Evolutionary conservation across 1,284 basidiomycete genomes (phyloP).

Genomic region (Schizopora paradoxa): DNA sequence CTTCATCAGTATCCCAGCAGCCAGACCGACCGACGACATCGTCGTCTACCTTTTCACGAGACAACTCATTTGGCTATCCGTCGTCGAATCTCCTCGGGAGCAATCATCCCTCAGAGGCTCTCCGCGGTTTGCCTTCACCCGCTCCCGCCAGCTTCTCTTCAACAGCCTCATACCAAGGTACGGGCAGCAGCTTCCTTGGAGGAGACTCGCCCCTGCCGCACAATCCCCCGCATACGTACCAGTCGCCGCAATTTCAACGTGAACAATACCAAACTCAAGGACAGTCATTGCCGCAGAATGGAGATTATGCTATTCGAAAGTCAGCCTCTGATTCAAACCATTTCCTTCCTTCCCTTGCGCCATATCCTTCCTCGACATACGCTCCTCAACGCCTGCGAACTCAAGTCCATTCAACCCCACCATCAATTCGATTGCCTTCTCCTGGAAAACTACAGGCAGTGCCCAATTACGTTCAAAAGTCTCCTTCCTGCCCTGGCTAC

Average conservation of each 20-base stretch:
- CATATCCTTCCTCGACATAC: slow-evolving; percentile 12
- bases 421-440: slow-evolving; percentile 6
- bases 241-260: slow-evolving; percentile 1
- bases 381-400: slow-evolving; percentile 4
- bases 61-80: slow-evolving; percentile 8
- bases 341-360: slow-evolving; percentile 13
- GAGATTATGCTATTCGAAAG: slow-evolving; percentile 11
- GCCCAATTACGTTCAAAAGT: not conserved
- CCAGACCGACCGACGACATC: slow-evolving; percentile 9
- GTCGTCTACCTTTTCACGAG: slow-evolving; percentile 8
- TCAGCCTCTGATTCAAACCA: slow-evolving; percentile 15
- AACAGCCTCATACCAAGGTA: slow-evolving; percentile 5
- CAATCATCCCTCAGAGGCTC: not conserved
- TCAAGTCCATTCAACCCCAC: not conserved
- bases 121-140: slow-evolving; percentile 5
- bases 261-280: slow-evolving; percentile 1
- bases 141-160: slow-evolving; percentile 8
- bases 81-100: slow-evolving; percentile 2
- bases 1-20: slow-evolving; percentile 7
- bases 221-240: not conserved
- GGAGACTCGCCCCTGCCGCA: slow-evolving; percentile 1
- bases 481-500: slow-evolving; percentile 8
- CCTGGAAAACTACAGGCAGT: not conserved
- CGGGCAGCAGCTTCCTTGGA: no score
- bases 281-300: slow-evolving; percentile 7